Evolutionary conservation across 805 yeast species (phyloP), one percentile per base, ranked within the genome.

Genomic region (Myxozyma monticola): DNA sequence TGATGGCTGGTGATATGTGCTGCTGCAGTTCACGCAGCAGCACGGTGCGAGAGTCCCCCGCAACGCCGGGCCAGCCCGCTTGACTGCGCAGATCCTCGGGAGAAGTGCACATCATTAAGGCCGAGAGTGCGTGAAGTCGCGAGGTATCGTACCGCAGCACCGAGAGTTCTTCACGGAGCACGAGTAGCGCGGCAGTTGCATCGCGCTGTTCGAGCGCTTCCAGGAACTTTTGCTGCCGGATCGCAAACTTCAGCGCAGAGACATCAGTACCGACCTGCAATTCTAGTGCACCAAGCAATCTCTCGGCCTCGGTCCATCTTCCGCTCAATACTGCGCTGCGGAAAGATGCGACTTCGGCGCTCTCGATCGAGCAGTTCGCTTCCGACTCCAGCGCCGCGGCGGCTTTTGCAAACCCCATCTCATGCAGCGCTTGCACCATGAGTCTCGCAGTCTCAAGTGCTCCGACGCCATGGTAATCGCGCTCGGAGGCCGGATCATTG

Each of bases 1-100:
- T 66, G 43, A 75, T 75, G 44, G 75, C 71, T 0, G 85, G 77
- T 12, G 81, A 75, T 17, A 83, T 70, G 57, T 69, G 69, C 30
- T 66, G 62, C 31, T 78, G 70, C 1, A 83, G 70, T 34, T 72
- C 70, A 7, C 68, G 64, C 6, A 78, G 62, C 29, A 81, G 57
- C 5, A 57, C 36, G 10, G 62, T 61, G 48, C 85, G 67, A 7
- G 84, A 73, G 12, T 51, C 39, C 21, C 69, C 69, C 48, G 12
- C 44, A 24, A 42, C 43, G 61, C 74, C 67, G 45, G 62, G 53
- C 68, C 69, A 45, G 54, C 63, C 34, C 60, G 71, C 64, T 59
- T 59, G 52, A 48, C 63, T 45, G 50, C 66, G 43, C 60, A 62
- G 22, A 57, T 60, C 63, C 30, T 66, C 60, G 54, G 70, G 51